phyloP scores from a whole-genome alignment of 2,329 filamentous ascomycete genomes.

The Exophiala oligosperma region DNA sequence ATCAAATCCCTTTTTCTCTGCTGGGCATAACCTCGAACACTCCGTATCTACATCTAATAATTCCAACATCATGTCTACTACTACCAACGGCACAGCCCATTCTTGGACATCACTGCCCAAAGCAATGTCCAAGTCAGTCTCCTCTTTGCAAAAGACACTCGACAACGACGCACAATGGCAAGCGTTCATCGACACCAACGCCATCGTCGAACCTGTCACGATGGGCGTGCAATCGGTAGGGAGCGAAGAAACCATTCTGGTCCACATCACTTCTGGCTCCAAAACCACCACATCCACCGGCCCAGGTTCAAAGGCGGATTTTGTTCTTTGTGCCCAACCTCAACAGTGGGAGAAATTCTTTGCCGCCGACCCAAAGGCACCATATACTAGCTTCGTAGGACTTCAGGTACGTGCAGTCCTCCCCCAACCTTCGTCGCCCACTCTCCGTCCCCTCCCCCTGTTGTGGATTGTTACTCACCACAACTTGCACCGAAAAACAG shows the following conservation, averaged over 20 bases:
- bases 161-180: slow-evolving; percentile 26
- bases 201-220: slow-evolving; percentile 26
- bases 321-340: slow-evolving; percentile 21
- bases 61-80: neutral
- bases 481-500: neutral
- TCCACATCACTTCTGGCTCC: slow-evolving; percentile 15
- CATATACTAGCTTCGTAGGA: slow-evolving; percentile 27
- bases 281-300: slow-evolving; percentile 22
- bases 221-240: slow-evolving; percentile 23
- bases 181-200: slow-evolving; percentile 27
- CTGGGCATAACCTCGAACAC: too few species aligned
- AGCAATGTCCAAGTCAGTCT: slow-evolving; percentile 25
- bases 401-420: slow-evolving; percentile 14
- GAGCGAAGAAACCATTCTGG: slow-evolving; percentile 24
- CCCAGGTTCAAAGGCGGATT: slow-evolving; percentile 18
- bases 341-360: slow-evolving; percentile 30
- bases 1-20: too few species aligned
- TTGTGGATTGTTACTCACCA: too few species aligned
- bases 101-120: slow-evolving; percentile 22
- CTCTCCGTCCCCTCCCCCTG: neutral
- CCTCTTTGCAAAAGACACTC: slow-evolving; percentile 18
- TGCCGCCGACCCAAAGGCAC: slow-evolving; percentile 21
- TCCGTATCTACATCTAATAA: too few species aligned
- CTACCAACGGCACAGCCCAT: slow-evolving; percentile 7
- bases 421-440: neutral